Evolutionary conservation across 139 green algal species (phyloP).

Genomic region (Micromonas pusilla): DNA sequence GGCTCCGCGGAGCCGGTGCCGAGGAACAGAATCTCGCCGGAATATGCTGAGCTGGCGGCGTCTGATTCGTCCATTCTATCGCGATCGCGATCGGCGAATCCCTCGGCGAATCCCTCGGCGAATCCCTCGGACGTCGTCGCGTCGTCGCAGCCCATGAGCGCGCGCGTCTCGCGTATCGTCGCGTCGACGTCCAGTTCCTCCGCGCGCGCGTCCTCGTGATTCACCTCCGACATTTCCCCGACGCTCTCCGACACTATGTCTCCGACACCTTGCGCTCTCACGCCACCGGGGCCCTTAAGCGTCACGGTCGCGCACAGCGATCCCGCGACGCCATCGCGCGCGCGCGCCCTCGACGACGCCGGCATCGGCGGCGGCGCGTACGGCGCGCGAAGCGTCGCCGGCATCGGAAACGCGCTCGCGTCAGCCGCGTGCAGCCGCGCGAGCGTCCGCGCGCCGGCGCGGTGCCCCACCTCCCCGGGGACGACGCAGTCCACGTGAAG

Average conservation of each 20-base stretch:
- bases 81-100: too few species aligned
- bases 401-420: neutral
- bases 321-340: neutral
- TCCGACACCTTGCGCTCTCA: neutral
- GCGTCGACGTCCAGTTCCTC: neutral
- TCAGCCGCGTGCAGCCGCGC: neutral
- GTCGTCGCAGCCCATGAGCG: neutral
- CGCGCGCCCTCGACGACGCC: too few species aligned
- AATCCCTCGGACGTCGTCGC: too few species aligned
- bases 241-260: too few species aligned
- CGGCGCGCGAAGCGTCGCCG: neutral
- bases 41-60: neutral
- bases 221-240: neutral
- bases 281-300: neutral
- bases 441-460: neutral
- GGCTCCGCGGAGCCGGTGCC: constrained; percentile 41
- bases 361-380: neutral
- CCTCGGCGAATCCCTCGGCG: neutral
- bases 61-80: too few species aligned
- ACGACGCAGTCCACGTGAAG: neutral
- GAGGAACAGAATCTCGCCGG: constrained; percentile 34
- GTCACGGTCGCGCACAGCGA: neutral
- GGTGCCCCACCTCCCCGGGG: neutral
- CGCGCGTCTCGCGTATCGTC: neutral
- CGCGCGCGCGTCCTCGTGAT: neutral